Conservation (phyloP, 805 yeast species). For the Yarrowia sp. region DNA sequence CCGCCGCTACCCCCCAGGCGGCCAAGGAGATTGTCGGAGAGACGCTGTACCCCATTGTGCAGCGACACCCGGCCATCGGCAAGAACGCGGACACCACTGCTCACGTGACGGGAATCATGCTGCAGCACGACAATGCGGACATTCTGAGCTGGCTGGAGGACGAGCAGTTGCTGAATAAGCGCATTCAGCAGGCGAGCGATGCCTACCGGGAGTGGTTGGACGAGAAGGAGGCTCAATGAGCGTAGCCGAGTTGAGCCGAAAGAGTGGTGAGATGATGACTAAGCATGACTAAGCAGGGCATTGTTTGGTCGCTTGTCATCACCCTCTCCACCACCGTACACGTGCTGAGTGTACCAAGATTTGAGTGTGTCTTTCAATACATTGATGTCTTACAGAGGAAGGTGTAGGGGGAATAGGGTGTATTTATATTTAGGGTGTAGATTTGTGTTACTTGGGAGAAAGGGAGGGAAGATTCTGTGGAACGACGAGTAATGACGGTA, state of each 20-base stretch:
- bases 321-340: no score
- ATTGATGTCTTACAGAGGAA: not conserved
- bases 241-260: no score
- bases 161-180: slow-evolving; percentile 80
- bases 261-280: no score
- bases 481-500: no score
- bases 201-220: slow-evolving; percentile 85
- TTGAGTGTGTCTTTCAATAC: not conserved
- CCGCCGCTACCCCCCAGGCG: slow-evolving; percentile 55
- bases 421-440: no score
- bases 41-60: slow-evolving; percentile 85
- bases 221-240: slow-evolving; percentile 42
- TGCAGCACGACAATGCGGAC: slow-evolving; percentile 86
- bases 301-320: no score
- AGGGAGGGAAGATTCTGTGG: no score
- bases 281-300: no score
- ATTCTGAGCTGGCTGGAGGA: slow-evolving; percentile 84
- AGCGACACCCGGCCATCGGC: slow-evolving; percentile 76
- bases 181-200: slow-evolving; percentile 87
- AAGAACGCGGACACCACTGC: slow-evolving; percentile 87
- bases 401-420: no score
- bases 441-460: no score
- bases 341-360: not conserved
- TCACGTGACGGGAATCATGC: slow-evolving; percentile 93
- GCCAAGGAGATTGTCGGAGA: slow-evolving; percentile 68